phyloP scores from a whole-genome alignment of 306 rosid genomes.

The Heteromeles arbutifolia region DNA sequence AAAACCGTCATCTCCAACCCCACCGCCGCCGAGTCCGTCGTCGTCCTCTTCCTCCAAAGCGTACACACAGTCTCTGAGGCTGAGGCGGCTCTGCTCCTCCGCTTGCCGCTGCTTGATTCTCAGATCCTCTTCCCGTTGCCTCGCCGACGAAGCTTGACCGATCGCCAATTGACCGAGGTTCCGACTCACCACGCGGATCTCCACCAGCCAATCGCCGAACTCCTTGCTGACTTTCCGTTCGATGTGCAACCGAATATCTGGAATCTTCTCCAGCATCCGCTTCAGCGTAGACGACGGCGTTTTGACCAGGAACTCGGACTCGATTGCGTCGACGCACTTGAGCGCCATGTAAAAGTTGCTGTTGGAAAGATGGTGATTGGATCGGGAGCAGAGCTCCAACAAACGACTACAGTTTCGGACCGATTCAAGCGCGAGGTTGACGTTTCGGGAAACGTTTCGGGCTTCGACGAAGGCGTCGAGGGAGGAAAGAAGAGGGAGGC shows the following conservation, averaged over 20 bases:
- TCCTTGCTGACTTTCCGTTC: conserved; percentile 88
- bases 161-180: conserved; percentile 90
- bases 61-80: conserved; percentile 84
- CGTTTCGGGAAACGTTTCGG: conserved; percentile 65
- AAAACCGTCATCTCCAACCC: conserved; percentile 36
- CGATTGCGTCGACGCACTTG: conserved; percentile 71
- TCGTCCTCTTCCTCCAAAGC: conserved; percentile 89
- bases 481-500: conserved; percentile 71
- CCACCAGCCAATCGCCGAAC: conserved; percentile 95
- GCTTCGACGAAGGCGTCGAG: conserved; percentile 82
- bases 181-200: conserved; percentile 89
- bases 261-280: conserved; percentile 90
- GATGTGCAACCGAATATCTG: conserved; percentile 80
- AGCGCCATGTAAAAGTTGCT: conserved; percentile 90
- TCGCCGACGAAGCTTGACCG: conserved; percentile 87
- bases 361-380: conserved; percentile 56
- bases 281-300: conserved; percentile 74
- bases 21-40: conserved; percentile 44
- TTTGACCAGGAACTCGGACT: conserved; percentile 50
- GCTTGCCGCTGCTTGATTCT: conserved; percentile 98
- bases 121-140: conserved; percentile 97
- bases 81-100: conserved; percentile 97
- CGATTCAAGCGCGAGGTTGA: conserved; percentile 70
- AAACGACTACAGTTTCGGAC: conserved; percentile 41
- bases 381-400: conserved; percentile 73